A percentile compares a stretch with the other conserved stretches of the same genome.
Conservation (phyloP, 306 rosid genomes). For the Cucumis melo region DNA sequence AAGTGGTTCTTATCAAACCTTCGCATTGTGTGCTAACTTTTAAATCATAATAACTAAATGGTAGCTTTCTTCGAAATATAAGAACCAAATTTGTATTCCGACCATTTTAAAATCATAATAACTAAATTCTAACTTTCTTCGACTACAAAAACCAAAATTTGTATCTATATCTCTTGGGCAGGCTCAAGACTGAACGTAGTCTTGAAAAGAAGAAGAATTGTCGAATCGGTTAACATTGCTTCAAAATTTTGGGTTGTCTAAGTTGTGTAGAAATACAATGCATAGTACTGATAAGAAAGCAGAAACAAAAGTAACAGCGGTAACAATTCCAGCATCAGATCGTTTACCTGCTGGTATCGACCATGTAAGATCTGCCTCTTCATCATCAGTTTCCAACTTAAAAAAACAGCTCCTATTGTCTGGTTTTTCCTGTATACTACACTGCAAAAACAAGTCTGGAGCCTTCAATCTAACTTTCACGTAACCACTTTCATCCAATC, state of each 20-base stretch:
- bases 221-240: slow-evolving; percentile 19
- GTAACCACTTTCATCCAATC: slow-evolving; percentile 61
- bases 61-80: too few species aligned
- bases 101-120: too few species aligned
- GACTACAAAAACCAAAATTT: too few species aligned
- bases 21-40: too few species aligned
- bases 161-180: not conserved
- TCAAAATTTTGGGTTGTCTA: slow-evolving; percentile 14
- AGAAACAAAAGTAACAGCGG: slow-evolving; percentile 33
- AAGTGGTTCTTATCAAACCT: too few species aligned
- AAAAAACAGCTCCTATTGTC: slow-evolving; percentile 30
- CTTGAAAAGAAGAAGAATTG: not conserved
- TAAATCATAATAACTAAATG: too few species aligned
- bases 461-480: slow-evolving; percentile 36
- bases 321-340: slow-evolving; percentile 41
- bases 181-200: not conserved
- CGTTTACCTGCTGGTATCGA: slow-evolving; percentile 53
- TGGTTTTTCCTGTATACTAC: slow-evolving; percentile 23
- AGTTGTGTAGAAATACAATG: slow-evolving; percentile 29
- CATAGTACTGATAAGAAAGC: slow-evolving; percentile 45
- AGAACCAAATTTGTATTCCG: too few species aligned
- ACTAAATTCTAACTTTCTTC: too few species aligned
- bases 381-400: slow-evolving; percentile 15
- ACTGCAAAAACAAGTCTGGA: slow-evolving; percentile 49
- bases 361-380: slow-evolving; percentile 37